Percentiles rank a stretch among this genome's conserved stretches.
phyloP scores from a whole-genome alignment of 176 grass and related monocot genomes.

The Hordeum vulgare region MorexV3_pseudomolecules_assembly NC_058523.1:110060243-110060742 shows the following conservation, averaged over 20 bases:
- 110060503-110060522: too few relatives aligned
- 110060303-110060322: constrained; percentile 15
- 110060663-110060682: constrained; percentile 20
- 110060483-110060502: too few relatives aligned
- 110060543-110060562: too few relatives aligned
- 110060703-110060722: background rate
- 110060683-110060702: background rate
- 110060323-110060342: constrained; percentile 23
- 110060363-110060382: constrained; percentile 32
- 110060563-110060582: background rate
- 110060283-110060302: background rate
- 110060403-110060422: background rate
- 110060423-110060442: background rate
- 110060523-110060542: too few relatives aligned
- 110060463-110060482: too few relatives aligned
- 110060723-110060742: background rate
- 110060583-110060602: background rate
- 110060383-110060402: constrained; percentile 22
- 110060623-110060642: constrained; percentile 8
- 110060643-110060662: background rate
- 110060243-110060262: constrained; percentile 31
- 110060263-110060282: background rate
- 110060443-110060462: too few relatives aligned
- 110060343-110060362: constrained; percentile 21
- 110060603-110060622: constrained; percentile 1